Base-by-base conservation (phyloP, 2,329 filamentous ascomycete genomes). In the Teratosphaeria epicoccoides region DNA sequence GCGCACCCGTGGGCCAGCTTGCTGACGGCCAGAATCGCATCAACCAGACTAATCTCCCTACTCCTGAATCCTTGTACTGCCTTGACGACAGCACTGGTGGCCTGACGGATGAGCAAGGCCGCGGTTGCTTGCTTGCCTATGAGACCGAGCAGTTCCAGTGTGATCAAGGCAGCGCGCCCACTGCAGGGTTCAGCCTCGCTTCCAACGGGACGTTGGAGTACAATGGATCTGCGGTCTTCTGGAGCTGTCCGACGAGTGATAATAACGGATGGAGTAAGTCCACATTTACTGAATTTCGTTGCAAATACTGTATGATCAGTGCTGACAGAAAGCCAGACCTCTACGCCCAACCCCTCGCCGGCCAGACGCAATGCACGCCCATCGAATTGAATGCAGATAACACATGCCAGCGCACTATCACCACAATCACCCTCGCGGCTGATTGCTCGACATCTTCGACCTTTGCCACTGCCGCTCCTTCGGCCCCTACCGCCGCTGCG, bases 91-190 rank as follows among this genome's bases (percentile, higher is more conserved):
- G 71, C 14, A 73, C 73, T 49, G 75, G 77, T 44, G 70, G 65
- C 7, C 73, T 86, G 54, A 77, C 71, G 25, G 82, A 85, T 62
- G 63, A 68, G 49, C 70, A 72, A 48, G 76, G 76, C 47, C 73
- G 78, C 52, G 81, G 82, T 20, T 85, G 83, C 62, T 81, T 83
- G 66, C 70, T 83, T 61, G 84, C 82, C 56, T 72, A 75, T 40
- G 74, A 77, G 0, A 81, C 79, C 1, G 74, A 72, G 24, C 77
- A 82, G 47, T 77, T 80, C 52, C 81, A 84, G 63, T 84, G 83
- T 59, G 82, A 85, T 57, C 57, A 60, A 23, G 76, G 77, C 43
- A 76, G 76, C 20, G 56, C 60, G 12, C 74, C 78, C 6, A 73
- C 71, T 24, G 61, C 71, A 24, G 81, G 81, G 23, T 85, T 84